Conservation (phyloP, 1,284 basidiomycete species). For the Cutaneotrichosporon daszewskae region DNA sequence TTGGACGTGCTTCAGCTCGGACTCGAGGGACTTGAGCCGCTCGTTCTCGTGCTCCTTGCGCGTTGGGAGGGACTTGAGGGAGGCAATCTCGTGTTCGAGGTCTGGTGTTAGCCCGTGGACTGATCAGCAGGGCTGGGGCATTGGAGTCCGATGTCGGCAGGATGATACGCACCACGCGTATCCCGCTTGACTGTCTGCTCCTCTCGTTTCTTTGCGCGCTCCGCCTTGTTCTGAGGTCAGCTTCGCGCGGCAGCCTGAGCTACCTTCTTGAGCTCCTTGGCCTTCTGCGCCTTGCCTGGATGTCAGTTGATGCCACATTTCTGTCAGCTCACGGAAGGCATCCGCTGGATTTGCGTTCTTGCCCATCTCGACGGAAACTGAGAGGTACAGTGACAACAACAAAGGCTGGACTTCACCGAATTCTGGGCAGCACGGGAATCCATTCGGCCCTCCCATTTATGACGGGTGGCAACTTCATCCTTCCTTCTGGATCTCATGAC, state of each 20-base stretch:
- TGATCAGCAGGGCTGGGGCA: too few relatives aligned
- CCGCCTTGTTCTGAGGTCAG: constrained; percentile 67
- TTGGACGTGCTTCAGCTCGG: constrained; percentile 70
- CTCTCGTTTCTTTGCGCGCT: constrained; percentile 68
- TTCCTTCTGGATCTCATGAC: too few relatives aligned
- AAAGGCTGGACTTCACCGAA: too few relatives aligned
- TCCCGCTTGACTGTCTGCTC: constrained; percentile 81
- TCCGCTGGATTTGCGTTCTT: constrained; percentile 71
- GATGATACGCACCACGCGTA: constrained; percentile 57
- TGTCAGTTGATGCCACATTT: neutral
- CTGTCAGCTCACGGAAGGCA: constrained; percentile 57
- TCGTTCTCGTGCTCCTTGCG: constrained; percentile 34
- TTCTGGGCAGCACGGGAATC: too few relatives aligned
- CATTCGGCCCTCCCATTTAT: too few relatives aligned
- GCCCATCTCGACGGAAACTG: constrained; percentile 6
- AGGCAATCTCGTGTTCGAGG: constrained; percentile 41
- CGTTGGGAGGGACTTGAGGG: constrained; percentile 27
- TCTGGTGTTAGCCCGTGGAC: constrained; percentile 20
- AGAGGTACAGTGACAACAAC: too few relatives aligned
- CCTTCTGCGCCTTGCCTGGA: constrained; percentile 76
- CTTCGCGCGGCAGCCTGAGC: constrained; percentile 8
- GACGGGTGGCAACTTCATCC: too few relatives aligned
- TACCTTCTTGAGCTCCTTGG: constrained; percentile 87
- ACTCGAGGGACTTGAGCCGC: constrained; percentile 55
- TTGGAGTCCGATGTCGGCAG: neutral